phyloP scores from a whole-genome alignment of 768 basidiomycete genomes.

The Mycena galopus region DNA sequence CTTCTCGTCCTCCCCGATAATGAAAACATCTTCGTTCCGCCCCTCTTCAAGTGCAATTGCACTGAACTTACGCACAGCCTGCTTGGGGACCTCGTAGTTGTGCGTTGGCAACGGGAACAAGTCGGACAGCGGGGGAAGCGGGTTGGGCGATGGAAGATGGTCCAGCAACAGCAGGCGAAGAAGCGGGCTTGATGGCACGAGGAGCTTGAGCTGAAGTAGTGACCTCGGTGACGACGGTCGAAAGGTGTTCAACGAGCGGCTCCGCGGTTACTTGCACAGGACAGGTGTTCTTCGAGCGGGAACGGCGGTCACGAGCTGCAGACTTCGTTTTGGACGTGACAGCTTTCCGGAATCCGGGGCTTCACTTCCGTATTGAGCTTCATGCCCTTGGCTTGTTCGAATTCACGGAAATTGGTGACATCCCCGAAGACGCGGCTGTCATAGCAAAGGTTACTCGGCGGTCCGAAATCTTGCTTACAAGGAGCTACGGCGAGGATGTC shows the following conservation, averaged over 20 bases:
- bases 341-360: no score
- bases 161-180: no score
- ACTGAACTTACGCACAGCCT: conserved; percentile 1
- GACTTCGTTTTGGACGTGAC: neutral
- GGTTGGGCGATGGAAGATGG: no score
- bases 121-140: no score
- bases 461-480: conserved; percentile 3
- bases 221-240: no score
- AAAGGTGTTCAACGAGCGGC: neutral
- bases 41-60: conserved; percentile 4
- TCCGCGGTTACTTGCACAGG: no score
- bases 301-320: neutral
- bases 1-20: neutral
- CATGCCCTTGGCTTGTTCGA: neutral
- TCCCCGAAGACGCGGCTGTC: conserved; percentile 20
- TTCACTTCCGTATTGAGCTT: neutral
- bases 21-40: neutral
- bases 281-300: neutral
- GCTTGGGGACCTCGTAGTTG: no score
- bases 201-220: no score
- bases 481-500: neutral
- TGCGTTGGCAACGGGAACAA: no score
- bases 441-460: conserved; percentile 9
- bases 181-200: neutral
- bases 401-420: conserved; percentile 1